Evolutionary conservation across 106 monocot species (phyloP).

Genomic region (Phalaenopsis equestris): DNA sequence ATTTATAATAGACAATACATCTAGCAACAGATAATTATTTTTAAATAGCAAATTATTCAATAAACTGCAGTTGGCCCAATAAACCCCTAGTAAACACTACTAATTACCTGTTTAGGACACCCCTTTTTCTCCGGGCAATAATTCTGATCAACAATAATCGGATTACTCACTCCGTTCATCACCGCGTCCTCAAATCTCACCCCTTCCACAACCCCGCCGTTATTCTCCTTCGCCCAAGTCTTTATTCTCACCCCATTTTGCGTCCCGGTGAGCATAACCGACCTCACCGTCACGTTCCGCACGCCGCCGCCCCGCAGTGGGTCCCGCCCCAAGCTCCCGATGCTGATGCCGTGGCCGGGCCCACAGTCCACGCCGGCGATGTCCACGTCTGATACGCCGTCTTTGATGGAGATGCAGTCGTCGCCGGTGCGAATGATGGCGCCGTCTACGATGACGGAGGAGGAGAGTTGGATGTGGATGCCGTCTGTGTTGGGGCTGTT

Average conservation of each 20-base stretch:
- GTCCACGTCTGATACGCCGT: conserved; percentile 26
- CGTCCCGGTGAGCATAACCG: conserved; percentile 36
- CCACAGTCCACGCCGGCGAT: conserved; percentile 28
- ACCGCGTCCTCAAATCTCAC: conserved; percentile 38
- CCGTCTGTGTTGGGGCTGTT: conserved; percentile 57
- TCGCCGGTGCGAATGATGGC: conserved; percentile 33
- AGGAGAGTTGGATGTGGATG: conserved; percentile 32
- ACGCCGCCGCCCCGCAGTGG: conserved; percentile 35
- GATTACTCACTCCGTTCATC: conserved; percentile 56
- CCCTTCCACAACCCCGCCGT: conserved; percentile 36
- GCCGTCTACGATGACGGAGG: conserved; percentile 15
- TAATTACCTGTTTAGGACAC: conserved; percentile 40
- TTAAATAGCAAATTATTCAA: too few relatives aligned
- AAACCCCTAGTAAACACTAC: not conserved
- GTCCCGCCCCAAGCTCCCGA: conserved; percentile 48
- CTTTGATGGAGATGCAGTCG: conserved; percentile 47
- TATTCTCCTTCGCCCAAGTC: conserved; percentile 42
- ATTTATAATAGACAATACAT: too few relatives aligned
- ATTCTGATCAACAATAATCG: conserved; percentile 61
- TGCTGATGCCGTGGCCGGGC: conserved; percentile 41
- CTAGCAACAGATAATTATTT: too few relatives aligned
- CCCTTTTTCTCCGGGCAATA: conserved; percentile 40
- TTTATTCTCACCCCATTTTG: conserved; percentile 67
- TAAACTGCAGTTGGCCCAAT: too few relatives aligned
- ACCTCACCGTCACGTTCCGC: conserved; percentile 64